Conservation (phyloP, 2,329 filamentous ascomycete species). For the Spiromastix sp. region DNA sequence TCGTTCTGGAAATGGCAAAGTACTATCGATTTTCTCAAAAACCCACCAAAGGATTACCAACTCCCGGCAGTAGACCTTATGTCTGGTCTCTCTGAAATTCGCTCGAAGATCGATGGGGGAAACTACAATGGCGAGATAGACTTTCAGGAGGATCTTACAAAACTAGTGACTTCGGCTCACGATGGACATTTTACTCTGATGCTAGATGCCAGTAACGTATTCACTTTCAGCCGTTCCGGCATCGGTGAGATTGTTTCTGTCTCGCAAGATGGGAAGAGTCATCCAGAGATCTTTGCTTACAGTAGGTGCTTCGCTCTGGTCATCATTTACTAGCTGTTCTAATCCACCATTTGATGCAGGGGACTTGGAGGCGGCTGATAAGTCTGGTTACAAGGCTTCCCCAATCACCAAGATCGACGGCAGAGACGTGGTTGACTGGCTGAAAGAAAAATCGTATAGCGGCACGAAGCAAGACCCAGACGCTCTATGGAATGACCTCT, state of each 20-base stretch:
- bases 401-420: conserved; percentile 21
- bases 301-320: conserved; percentile 6
- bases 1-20: conserved; percentile 16
- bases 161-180: conserved; percentile 45
- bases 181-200: conserved; percentile 46
- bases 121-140: conserved; percentile 44
- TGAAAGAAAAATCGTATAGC: conserved; percentile 14
- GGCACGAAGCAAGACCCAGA: conserved; percentile 19
- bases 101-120: conserved; percentile 30
- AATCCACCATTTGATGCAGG: conserved; percentile 7
- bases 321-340: conserved; percentile 3
- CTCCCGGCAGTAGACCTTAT: conserved; percentile 41
- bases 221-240: conserved; percentile 44
- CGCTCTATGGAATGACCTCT: conserved; percentile 22
- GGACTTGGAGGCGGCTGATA: conserved; percentile 10
- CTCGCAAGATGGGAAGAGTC: conserved; percentile 47
- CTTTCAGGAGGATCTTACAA: conserved; percentile 45
- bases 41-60: conserved; percentile 43
- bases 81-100: conserved; percentile 36
- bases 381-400: conserved; percentile 14
- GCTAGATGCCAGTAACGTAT: conserved; percentile 19
- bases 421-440: conserved; percentile 18
- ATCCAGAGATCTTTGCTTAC: conserved; percentile 44
- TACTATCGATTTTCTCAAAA: conserved; percentile 16
- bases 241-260: conserved; percentile 50